Evolutionary conservation across 1,284 basidiomycete genomes (phyloP), one percentile per base, ranked within the genome.

Genomic region (Cryptococcus deneoformans): DNA sequence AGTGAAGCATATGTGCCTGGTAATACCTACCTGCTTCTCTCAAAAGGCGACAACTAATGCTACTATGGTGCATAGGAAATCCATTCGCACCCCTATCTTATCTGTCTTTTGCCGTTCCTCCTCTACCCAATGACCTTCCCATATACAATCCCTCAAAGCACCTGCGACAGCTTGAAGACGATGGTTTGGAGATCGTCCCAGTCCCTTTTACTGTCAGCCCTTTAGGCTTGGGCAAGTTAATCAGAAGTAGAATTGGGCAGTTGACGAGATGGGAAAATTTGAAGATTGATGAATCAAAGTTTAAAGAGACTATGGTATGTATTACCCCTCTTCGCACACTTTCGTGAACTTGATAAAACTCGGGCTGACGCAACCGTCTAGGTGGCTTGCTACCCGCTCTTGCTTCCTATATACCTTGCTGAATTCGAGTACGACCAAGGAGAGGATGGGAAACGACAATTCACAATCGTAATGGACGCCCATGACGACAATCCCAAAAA

Each of bases 151-250:
- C 77, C 2, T 50, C 59, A 1, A 50, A 73, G 9, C 64, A 73
- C 50, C 65, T 79, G 29, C 83, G 82, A 54, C 83, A 85, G 59
- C 79, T 91, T 52, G 79, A 83, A 36, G 56, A 58, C n/a, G 87
- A 88, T 48, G 83, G 88, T 14, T 88, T 88, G 68, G 84, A 83
- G 50, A 75, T 83, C 40, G 66, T 83, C 79, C 58, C 76, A 85
- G 50, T 92, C 85, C 74, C 75, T 8, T 78, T 77, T 60, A 72
- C 67, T 1, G 73, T 73, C 0, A 68, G 68, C 36, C 77, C 77
- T 9, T 46, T 75, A 3, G 69, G 62, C 0, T 46, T 71, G 0
- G 29, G 69, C 6, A 66, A 67, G 40, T 64, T 64, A 57, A 43
- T 73, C 3, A 58, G 68, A 38, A 55, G 60, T 16, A 38, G 43